Evolutionary conservation across 1,139 yeast species (phyloP).

Genomic region (Yamadazyma aaseri): DNA sequence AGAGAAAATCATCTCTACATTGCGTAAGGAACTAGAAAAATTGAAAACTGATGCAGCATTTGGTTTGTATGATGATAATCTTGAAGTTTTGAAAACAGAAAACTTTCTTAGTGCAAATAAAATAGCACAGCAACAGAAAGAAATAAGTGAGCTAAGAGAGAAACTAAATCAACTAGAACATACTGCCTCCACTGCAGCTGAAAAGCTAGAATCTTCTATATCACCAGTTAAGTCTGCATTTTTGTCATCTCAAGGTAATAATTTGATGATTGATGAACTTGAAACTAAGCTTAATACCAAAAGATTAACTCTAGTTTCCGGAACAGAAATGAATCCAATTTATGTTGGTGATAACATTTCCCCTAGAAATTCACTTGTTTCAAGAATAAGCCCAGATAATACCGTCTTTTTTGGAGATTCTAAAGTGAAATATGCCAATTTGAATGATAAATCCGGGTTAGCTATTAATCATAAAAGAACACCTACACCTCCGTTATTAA

Average conservation of each 20-base stretch:
- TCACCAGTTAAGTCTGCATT: conserved; percentile 11
- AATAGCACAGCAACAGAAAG: conserved; percentile 27
- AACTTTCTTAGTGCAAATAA: conserved; percentile 19
- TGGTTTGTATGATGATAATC: conserved; percentile 17
- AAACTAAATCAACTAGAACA: conserved; percentile 11
- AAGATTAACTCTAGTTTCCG: too few species aligned
- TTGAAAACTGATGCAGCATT: conserved; percentile 22
- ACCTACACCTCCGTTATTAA: too few species aligned
- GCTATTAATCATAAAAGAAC: too few species aligned
- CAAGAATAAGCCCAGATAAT: too few species aligned
- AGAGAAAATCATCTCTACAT: background rate
- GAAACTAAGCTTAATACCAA: conserved; percentile 12
- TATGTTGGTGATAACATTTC: conserved; percentile 1
- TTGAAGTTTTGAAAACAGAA: conserved; percentile 14
- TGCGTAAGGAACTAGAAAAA: conserved; percentile 20
- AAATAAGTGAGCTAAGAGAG: conserved; percentile 25
- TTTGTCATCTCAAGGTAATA: conserved; percentile 9
- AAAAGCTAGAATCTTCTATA: background rate
- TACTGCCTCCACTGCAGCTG: background rate
- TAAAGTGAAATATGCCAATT: too few species aligned
- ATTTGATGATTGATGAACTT: conserved; percentile 16
- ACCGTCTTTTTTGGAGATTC: too few species aligned
- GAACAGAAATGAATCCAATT: conserved; percentile 3
- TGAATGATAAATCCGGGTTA: too few species aligned
- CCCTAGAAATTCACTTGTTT: too few species aligned